phyloP scores from a whole-genome alignment of 2,329 filamentous ascomycete genomes.

The Colletotrichum navitas region DNA sequence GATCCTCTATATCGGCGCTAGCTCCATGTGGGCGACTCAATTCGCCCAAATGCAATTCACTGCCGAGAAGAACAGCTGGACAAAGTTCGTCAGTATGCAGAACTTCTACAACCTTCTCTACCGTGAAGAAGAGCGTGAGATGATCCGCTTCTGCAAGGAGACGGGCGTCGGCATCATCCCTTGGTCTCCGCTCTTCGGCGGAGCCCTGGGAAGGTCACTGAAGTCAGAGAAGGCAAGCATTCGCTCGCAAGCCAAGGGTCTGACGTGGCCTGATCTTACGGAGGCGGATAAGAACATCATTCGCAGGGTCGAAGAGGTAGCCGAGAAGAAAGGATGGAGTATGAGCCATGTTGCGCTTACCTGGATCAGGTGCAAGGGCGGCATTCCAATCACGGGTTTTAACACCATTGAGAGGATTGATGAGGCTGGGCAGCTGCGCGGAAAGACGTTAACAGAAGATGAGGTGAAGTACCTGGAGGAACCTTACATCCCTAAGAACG shows the following conservation, averaged over 20 bases:
- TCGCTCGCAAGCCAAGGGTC: slow-evolving; percentile 13
- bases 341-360: slow-evolving; percentile 40
- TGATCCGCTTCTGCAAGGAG: slow-evolving; percentile 56
- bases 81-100: slow-evolving; percentile 70
- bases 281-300: slow-evolving; percentile 33
- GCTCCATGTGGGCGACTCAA: slow-evolving; percentile 38
- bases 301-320: slow-evolving; percentile 35
- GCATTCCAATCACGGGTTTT: slow-evolving; percentile 34
- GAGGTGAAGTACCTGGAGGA: slow-evolving; percentile 37
- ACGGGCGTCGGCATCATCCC: slow-evolving; percentile 54
- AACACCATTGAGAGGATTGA: slow-evolving; percentile 37
- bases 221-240: background rate
- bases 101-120: slow-evolving; percentile 67
- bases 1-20: slow-evolving; percentile 52
- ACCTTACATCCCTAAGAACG: slow-evolving; percentile 32
- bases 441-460: slow-evolving; percentile 31
- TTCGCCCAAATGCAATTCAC: slow-evolving; percentile 59
- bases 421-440: slow-evolving; percentile 31
- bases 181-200: slow-evolving; percentile 37
- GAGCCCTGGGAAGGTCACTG: slow-evolving; percentile 24
- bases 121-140: slow-evolving; percentile 68
- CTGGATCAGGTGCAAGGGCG: slow-evolving; percentile 38
- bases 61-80: slow-evolving; percentile 67
- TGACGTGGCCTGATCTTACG: slow-evolving; percentile 1
- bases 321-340: slow-evolving; percentile 34